A percentile compares a stretch with the other conserved stretches of the same genome.
phyloP scores from a whole-genome alignment of 805 yeast species.

The Yamadazyma akitaensis region DNA sequence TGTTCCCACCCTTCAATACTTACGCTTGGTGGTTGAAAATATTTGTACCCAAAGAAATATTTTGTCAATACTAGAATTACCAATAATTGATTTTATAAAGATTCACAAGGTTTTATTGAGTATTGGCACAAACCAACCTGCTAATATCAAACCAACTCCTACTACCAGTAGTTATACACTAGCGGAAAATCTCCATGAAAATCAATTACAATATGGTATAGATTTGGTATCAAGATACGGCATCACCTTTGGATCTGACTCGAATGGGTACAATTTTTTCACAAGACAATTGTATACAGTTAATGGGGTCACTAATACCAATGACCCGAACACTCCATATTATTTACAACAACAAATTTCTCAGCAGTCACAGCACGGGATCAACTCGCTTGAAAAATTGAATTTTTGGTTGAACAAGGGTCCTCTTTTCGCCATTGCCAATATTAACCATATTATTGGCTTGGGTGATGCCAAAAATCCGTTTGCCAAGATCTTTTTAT shows the following conservation, averaged over 20 bases:
- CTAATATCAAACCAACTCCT: slow-evolving; percentile 1
- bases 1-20: slow-evolving; percentile 77
- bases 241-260: slow-evolving; percentile 64
- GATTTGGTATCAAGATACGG: slow-evolving; percentile 64
- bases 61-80: slow-evolving; percentile 55
- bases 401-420: slow-evolving; percentile 78
- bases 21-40: slow-evolving; percentile 74
- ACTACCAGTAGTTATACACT: slow-evolving; percentile 15
- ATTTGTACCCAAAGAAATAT: slow-evolving; percentile 64
- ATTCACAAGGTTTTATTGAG: slow-evolving; percentile 66
- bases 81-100: slow-evolving; percentile 59
- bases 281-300: slow-evolving; percentile 40
- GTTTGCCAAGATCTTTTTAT: slow-evolving; percentile 67
- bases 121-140: slow-evolving; percentile 34
- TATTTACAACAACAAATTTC: slow-evolving; percentile 25
- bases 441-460: slow-evolving; percentile 70
- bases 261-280: slow-evolving; percentile 62
- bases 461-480: slow-evolving; percentile 76
- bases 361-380: slow-evolving; percentile 16
- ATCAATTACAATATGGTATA: slow-evolving; percentile 52
- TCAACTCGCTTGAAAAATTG: slow-evolving; percentile 44
- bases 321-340: slow-evolving; percentile 31
- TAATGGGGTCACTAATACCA: slow-evolving; percentile 25
- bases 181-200: slow-evolving; percentile 31
- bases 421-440: slow-evolving; percentile 71